These are phyloP conservation scores for Eutrema japonicum DNA, from an alignment of 345 rosid species.

Conservation along the genomic window DNA sequence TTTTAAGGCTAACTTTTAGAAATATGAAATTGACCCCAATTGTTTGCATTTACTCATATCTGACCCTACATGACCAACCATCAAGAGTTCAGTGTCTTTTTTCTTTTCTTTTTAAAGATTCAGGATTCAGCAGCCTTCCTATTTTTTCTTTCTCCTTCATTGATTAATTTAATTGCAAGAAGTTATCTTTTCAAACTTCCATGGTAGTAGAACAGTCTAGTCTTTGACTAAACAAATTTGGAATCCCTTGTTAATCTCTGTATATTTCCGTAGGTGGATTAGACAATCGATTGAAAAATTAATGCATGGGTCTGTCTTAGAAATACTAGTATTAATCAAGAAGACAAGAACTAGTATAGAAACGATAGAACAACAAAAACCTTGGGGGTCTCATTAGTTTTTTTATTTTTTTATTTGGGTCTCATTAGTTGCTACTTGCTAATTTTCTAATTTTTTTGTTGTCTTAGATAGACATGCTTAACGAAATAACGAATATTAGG, in stretches of 20 bases:
- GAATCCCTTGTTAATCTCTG: background rate
- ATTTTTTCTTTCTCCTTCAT: conserved; percentile 16
- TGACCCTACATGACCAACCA: conserved; percentile 37
- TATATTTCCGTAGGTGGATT: background rate
- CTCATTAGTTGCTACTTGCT: background rate
- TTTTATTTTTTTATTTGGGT: background rate
- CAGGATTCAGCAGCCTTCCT: background rate
- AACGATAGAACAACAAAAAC: conserved; percentile 3
- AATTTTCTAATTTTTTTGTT: background rate
- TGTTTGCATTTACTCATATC: conserved; percentile 27
- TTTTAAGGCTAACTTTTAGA: conserved; percentile 28
- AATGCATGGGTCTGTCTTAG: background rate
- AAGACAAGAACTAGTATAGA: background rate
- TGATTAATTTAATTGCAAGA: conserved; percentile 6
- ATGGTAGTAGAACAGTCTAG: conserved; percentile 21
- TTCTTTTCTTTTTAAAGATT: too few relatives aligned
- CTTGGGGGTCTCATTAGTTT: background rate
- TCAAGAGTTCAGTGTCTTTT: conserved; percentile 19
- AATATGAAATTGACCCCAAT: conserved; percentile 26
- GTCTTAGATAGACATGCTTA: conserved; percentile 26
- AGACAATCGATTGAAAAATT: background rate
- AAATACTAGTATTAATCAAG: background rate
- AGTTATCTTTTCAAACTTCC: background rate
- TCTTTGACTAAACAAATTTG: conserved; percentile 3
- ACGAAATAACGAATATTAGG: conserved; percentile 37